A percentile compares a stretch with the other conserved stretches of the same genome.
These are phyloP conservation scores for Solanum tacnaense DNA, from an alignment of 257 asterid species.

Conservation along the genomic window DNA sequence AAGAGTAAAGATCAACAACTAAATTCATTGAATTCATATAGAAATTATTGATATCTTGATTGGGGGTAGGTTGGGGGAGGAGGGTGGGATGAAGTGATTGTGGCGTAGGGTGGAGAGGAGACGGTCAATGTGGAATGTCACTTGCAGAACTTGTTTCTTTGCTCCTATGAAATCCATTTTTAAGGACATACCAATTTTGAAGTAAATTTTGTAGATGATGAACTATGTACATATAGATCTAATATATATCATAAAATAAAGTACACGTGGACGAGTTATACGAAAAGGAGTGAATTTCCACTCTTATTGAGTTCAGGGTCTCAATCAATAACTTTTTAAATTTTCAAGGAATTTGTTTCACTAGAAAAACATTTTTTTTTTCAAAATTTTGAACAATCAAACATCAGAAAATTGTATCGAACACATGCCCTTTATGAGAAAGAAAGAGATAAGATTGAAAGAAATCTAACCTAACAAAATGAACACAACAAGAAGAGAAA, in stretches of 20 bases:
- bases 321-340: neutral
- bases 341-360: neutral
- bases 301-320: neutral
- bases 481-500: neutral
- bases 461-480: neutral
- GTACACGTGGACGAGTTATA: neutral
- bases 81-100: neutral
- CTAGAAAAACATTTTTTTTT: neutral
- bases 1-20: neutral
- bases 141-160: neutral
- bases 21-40: neutral
- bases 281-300: too few species aligned
- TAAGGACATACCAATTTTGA: neutral
- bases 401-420: neutral
- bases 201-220: neutral
- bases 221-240: neutral
- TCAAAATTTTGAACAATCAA: neutral
- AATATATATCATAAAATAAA: too few species aligned
- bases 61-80: neutral
- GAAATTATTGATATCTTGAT: neutral
- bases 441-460: neutral
- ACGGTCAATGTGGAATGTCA: neutral
- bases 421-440: neutral
- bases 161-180: neutral
- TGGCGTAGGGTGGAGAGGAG: neutral